Evolutionary conservation across 257 asterid species (phyloP).

Genomic region (Lavandula angustifolia): DNA sequence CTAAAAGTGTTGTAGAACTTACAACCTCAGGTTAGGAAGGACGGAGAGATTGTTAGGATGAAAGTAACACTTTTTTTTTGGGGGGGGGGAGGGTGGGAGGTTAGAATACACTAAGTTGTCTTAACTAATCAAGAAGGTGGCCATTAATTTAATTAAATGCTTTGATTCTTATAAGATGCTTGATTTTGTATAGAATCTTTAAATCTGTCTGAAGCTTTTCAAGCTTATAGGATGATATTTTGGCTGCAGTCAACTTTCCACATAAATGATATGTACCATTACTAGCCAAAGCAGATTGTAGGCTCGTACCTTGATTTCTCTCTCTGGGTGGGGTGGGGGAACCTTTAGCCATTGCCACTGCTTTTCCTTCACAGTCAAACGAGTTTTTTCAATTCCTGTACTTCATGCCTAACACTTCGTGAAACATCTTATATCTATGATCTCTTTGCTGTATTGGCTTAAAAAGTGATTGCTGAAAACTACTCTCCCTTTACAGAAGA

Average conservation of each 20-base stretch:
- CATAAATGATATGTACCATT: conserved; percentile 2
- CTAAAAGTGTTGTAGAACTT: conserved; percentile 84
- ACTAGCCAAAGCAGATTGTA: conserved; percentile 14
- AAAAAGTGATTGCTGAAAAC: conserved; percentile 13
- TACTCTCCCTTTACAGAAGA: conserved; percentile 57
- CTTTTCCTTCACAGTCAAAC: not conserved
- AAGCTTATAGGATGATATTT: not conserved
- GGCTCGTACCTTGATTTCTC: not conserved
- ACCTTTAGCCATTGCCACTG: not conserved
- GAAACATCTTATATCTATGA: conserved; percentile 10
- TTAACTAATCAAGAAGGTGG: too few species aligned
- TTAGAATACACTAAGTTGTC: not conserved
- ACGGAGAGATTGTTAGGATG: not conserved
- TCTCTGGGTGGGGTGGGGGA: not conserved
- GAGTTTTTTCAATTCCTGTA: not conserved
- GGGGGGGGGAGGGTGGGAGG: too few species aligned
- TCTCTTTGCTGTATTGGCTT: conserved; percentile 4
- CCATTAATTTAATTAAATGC: too few species aligned
- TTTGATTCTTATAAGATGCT: too few species aligned
- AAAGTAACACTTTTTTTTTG: not conserved
- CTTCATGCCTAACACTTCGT: conserved; percentile 1
- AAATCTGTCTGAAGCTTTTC: too few species aligned
- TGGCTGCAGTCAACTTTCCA: not conserved
- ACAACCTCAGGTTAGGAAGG: conserved; percentile 68
- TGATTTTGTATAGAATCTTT: too few species aligned